Evolutionary conservation across 352 stramenopile species (phyloP), one percentile per base, ranked within the genome.

Genomic region (Phytophthora pisi): DNA sequence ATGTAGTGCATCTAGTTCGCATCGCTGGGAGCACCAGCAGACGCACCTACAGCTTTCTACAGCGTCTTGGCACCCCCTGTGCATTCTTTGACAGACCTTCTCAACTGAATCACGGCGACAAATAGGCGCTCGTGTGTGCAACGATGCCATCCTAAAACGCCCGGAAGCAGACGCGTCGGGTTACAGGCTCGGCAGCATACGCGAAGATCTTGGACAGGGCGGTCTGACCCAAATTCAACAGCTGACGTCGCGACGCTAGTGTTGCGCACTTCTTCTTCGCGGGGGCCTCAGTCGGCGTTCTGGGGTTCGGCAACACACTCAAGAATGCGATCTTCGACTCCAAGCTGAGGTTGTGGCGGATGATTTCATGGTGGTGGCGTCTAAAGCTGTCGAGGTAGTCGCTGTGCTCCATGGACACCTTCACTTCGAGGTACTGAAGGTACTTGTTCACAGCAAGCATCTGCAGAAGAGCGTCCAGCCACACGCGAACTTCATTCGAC

Each of bases 371-470:
- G 26, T 63, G 61, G 46, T 68, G 26, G 43, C 45, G 40, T 7
- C 36, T 30, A 34, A 68, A 68, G 16, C 30, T 51, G 13, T 24
- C 9, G 11, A 68, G 47, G 15, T 64, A 63, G 10, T 49, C 18
- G 15, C 51, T 18, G 18, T 68, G 52, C 31, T 62, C 52, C 1
- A 28, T 18, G n/a, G 61, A 56, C 43, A 56, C 53, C 42, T 26
- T 30, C 24, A 68, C 31, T 42, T 63, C 52, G n/a, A 68, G 61
- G 28, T 63, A 64, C 31, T 56, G 23, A 2, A 68, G 34, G 11
- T 42, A 36, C 23, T 57, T 62, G 45, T 68, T 68, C 30, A 60
- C 61, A 16, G 36, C n/a, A 9, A 68, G 61, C 61, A 68, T 63
- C 31, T 38, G 24, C 11, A 68, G 34, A 13, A 68, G 52, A 3